Conservation (phyloP, 768 basidiomycete genomes). For the Tulasnella sp. region DNA sequence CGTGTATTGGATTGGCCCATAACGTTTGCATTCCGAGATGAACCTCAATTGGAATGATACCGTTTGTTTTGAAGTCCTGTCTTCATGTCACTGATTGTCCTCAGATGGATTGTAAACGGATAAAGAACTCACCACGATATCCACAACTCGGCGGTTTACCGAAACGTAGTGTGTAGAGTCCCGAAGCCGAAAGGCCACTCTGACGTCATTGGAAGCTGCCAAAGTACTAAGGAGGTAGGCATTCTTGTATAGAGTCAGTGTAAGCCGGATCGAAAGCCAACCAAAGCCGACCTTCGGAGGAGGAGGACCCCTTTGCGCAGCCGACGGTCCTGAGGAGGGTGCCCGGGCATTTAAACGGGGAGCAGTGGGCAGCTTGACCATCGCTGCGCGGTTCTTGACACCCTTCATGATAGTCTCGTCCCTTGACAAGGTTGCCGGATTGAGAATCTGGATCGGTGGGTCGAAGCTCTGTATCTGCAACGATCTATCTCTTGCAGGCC, state of each 20-base stretch:
- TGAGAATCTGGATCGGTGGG: constrained; percentile 66
- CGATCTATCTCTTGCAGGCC: background rate
- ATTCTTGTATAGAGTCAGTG: background rate
- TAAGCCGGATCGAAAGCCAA: background rate
- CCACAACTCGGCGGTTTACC: background rate
- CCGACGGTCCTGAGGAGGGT: background rate
- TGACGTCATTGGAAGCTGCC: background rate
- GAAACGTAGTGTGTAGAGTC: background rate
- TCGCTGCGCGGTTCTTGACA: background rate
- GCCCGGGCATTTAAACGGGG: background rate
- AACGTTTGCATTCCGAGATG: background rate
- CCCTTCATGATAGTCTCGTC: constrained; percentile 48
- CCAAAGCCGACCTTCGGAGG: background rate
- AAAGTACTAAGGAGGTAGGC: background rate
- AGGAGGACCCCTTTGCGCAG: background rate
- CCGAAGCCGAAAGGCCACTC: background rate
- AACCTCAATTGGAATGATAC: background rate
- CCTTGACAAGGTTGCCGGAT: constrained; percentile 55
- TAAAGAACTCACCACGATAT: background rate
- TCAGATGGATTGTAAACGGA: background rate
- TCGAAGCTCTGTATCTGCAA: constrained; percentile 43
- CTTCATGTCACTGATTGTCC: background rate
- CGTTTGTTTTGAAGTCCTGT: background rate
- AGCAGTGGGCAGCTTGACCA: background rate
- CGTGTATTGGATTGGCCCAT: background rate